Evolutionary conservation across 2,329 filamentous ascomycete genomes (phyloP), one percentile per base, ranked within the genome.

Genomic region (Aureobasidium musti): DNA sequence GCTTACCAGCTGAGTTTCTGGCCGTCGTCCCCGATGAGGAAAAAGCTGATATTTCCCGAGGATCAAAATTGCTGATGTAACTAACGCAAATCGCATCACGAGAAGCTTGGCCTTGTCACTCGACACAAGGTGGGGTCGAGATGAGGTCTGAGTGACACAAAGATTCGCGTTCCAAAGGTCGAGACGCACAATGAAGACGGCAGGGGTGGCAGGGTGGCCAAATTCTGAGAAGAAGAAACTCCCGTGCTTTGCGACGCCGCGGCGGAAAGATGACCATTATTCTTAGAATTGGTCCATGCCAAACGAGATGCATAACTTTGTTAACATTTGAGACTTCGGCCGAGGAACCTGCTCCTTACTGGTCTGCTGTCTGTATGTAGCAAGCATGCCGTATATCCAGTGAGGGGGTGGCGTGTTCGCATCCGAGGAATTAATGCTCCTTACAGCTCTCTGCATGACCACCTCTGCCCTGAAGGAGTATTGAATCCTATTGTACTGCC

Each of bases 11-110:
- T n/a, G 26, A 60, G 39, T 57, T 21, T 43, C 30, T 43, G 54
- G 5, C 19, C 19, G 30, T 28, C 26, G 19, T n/a, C 28, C 14
- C 19, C 14, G 49, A 52, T 30, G 23, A 30, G 23, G 11, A 3
- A 26, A 1, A 33, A n/a, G 37, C n/a, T 21, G 54, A 59, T 33
- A 3, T 30, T 59, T 6, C 17, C 54, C 54, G 23, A 43, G 54
- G 39, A 59, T 59, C 54, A 39, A 28, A 14, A 35, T 49, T 35
- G 30, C 26, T 35, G 41, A 37, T 61, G 57, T 14, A 30, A 61
- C 43, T 14, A 30, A 61, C 43, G 35, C 57, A 11, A 47, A n/a
- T 3, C 17, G 28, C n/a, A 37, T 30, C 26, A 8, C 14, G 7
- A 14, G 39, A 21, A 45, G 28, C 14, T 26, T 45, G 37, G 10